Percentiles rank a stretch among this genome's conserved stretches.
Evolutionary conservation across 192 early-diverging fungal genomes (phyloP).

Genomic region (Entrophospora sp.): DNA sequence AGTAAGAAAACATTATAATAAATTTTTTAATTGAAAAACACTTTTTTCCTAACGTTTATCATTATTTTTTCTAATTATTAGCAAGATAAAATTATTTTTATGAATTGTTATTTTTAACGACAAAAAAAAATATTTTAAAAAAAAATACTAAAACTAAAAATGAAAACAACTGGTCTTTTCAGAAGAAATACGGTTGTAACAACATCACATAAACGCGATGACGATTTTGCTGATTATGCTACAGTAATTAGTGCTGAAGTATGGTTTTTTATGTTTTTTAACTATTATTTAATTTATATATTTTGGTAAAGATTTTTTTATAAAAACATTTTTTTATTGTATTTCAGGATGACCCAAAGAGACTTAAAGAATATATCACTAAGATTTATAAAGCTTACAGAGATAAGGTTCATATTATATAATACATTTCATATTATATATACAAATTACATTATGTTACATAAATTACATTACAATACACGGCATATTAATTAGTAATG

Average conservation of each 20-base stretch:
- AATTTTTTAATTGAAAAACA: too few relatives aligned
- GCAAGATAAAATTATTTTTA: too few relatives aligned
- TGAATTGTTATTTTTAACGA: too few relatives aligned
- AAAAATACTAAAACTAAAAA: too few relatives aligned
- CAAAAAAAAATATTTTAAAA: too few relatives aligned
- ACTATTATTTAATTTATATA: neutral
- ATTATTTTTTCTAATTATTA: too few relatives aligned
- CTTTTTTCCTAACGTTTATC: too few relatives aligned
- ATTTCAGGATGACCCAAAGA: conserved; percentile 3
- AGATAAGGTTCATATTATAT: neutral
- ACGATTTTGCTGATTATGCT: conserved; percentile 17
- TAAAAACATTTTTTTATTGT: neutral
- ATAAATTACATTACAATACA: too few relatives aligned
- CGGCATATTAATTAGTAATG: neutral
- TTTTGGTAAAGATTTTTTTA: neutral
- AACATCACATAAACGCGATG: neutral
- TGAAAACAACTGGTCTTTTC: conserved; percentile 1
- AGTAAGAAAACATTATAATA: too few relatives aligned
- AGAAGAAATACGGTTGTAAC: conserved; percentile 1
- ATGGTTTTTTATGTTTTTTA: neutral
- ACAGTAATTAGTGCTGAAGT: conserved; percentile 8
- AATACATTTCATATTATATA: too few relatives aligned
- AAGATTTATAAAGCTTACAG: conserved; percentile 10
- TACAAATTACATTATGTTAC: too few relatives aligned
- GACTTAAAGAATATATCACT: conserved; percentile 17